These are phyloP conservation scores for Arbutus unedo DNA, from an alignment of 148 eudicot species.

Conservation along the genomic window DNA sequence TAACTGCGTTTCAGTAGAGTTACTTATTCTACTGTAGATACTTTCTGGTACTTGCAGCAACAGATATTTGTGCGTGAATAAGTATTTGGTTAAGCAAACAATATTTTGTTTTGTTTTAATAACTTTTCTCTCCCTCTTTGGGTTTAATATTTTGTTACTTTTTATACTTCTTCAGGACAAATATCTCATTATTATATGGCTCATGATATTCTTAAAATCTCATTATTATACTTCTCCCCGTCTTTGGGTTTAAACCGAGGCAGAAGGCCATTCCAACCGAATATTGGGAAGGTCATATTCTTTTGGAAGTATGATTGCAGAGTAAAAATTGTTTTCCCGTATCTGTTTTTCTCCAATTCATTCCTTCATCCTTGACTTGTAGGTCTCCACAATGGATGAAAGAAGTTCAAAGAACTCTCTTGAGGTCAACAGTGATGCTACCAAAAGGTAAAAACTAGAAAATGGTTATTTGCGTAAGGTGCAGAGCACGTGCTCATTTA, in stretches of 20 bases:
- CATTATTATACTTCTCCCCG: too few species aligned
- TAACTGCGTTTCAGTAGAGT: not conserved
- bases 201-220: slow-evolving; percentile 25
- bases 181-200: slow-evolving; percentile 10
- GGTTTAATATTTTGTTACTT: not conserved
- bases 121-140: not conserved
- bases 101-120: not conserved
- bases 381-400: slow-evolving; percentile 34
- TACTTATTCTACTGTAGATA: not conserved
- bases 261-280: slow-evolving; percentile 22
- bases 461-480: slow-evolving; percentile 71
- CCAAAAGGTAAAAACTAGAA: slow-evolving; percentile 83
- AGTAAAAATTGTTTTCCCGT: not conserved
- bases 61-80: not conserved
- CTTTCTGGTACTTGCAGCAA: not conserved
- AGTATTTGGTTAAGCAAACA: not conserved
- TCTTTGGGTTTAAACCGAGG: too few species aligned
- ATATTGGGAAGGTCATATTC: slow-evolving; percentile 29
- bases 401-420: slow-evolving; percentile 32
- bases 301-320: not conserved
- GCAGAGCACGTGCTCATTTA: not conserved
- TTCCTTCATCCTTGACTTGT: slow-evolving; percentile 1
- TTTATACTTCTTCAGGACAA: slow-evolving; percentile 19
- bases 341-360: not conserved
- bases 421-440: slow-evolving; percentile 34